Evolutionary conservation across 345 rosid species (phyloP).

Genomic region (Leavenworthia alabamica): DNA sequence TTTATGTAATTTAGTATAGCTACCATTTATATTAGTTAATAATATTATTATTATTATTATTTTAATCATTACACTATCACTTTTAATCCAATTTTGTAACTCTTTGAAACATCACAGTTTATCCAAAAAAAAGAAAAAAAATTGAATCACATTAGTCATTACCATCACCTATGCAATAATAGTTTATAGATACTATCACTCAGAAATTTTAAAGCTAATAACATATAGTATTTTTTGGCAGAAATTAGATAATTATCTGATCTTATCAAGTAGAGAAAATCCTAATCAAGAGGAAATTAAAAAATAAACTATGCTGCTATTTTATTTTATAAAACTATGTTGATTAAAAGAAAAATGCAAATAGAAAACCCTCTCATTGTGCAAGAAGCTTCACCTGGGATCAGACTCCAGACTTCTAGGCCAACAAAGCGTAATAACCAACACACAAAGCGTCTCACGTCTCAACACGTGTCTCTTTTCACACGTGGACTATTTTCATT

Average conservation of each 20-base stretch:
- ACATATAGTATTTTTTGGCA: not conserved
- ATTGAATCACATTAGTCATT: not conserved
- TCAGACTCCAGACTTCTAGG: slow-evolving; percentile 18
- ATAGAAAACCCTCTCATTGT: not conserved
- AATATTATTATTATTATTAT: not conserved
- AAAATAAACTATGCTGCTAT: too few relatives aligned
- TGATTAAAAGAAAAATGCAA: too few relatives aligned
- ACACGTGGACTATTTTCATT: slow-evolving; percentile 17
- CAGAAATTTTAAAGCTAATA: too few relatives aligned
- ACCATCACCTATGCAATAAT: not conserved
- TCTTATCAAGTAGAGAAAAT: not conserved
- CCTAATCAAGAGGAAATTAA: not conserved
- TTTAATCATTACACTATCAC: not conserved
- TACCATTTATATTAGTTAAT: too few relatives aligned
- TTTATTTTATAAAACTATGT: too few relatives aligned
- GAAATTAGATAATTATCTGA: not conserved
- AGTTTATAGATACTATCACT: too few relatives aligned
- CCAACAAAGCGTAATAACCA: slow-evolving; percentile 24
- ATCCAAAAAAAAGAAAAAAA: too few relatives aligned
- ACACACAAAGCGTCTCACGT: slow-evolving; percentile 21
- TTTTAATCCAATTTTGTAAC: not conserved
- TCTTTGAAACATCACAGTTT: not conserved
- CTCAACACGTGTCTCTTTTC: slow-evolving; percentile 3
- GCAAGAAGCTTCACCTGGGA: not conserved
- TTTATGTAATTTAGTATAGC: not conserved